phyloP scores from a whole-genome alignment of 1,284 basidiomycete genomes.

The Paramarasmius palmivorus region DNA sequence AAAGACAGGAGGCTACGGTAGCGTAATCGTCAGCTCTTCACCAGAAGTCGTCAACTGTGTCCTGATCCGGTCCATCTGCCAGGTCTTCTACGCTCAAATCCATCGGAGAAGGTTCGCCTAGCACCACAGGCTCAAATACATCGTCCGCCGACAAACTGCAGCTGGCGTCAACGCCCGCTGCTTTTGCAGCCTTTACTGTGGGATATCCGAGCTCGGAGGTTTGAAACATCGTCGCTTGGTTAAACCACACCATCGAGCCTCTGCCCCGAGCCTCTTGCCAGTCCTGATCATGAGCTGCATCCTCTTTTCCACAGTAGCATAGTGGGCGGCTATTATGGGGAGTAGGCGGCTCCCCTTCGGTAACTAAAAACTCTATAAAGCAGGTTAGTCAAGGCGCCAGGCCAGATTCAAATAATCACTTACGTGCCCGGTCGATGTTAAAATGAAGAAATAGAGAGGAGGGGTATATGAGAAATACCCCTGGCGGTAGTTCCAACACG shows the following conservation, averaged over 20 bases:
- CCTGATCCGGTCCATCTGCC: too few species aligned
- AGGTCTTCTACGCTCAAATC: too few species aligned
- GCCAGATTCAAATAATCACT: not conserved
- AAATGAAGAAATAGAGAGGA: not conserved
- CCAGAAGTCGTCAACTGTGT: too few species aligned
- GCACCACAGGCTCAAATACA: too few species aligned
- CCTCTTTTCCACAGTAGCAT: not conserved
- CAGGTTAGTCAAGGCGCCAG: not conserved
- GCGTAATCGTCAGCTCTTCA: too few species aligned
- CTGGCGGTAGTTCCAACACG: not conserved
- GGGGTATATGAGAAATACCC: not conserved
- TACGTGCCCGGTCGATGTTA: not conserved
- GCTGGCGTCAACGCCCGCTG: not conserved
- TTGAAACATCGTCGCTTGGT: conserved; percentile 17
- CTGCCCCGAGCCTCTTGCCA: conserved; percentile 8
- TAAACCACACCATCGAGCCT: conserved; percentile 18
- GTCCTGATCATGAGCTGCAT: not conserved
- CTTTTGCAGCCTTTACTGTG: conserved; percentile 5
- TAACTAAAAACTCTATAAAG: not conserved
- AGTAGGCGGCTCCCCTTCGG: not conserved
- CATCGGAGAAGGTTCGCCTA: too few species aligned
- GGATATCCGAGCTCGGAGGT: conserved; percentile 10
- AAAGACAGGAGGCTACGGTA: too few species aligned
- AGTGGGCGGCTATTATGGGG: conserved; percentile 4
- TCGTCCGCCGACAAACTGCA: too few species aligned